Base-by-base conservation (phyloP, 441 rosid species). In the Rhodomyrtus psidioides region DNA sequence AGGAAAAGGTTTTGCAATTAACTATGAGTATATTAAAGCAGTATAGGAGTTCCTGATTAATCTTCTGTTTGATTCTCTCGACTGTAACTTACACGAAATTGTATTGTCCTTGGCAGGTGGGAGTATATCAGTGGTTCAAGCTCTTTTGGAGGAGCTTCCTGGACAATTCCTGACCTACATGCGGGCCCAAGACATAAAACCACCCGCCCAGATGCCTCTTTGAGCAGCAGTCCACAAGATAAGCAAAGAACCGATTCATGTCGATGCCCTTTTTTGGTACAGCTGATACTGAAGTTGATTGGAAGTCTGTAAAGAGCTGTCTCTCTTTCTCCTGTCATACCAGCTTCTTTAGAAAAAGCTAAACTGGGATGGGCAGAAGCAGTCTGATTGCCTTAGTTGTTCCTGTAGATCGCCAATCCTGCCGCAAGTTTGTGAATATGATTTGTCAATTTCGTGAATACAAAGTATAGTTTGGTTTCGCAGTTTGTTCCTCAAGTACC, bases 111-210 rank as follows among this genome's bases (percentile, higher is more conserved):
- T 85, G 34, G 84, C 93, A 95, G 96, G 95, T 86, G 96, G 97
- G 56, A 91, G 65, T 87, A 86, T 94, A 12, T 93, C 96, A 17
- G 91, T 91, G 28, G 96, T 94, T 55, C 96, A 96, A 82, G 92
- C 94, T 82, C 95, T 94, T 49, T 83, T 96, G 74, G 98, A 93
- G 90, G 98, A 94, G 91, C 91, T 95, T 84, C 99, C 99, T 8
- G 93, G 93, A 34, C 99, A 96, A 91, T 95, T 96, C 88, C 81
- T 96, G 90, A 88, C 88, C 14, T 95, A 94, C 89, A 88, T 93
- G 89, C 90, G 97, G 24, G n/a, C 86, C 53, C 89, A 96, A 88
- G 83, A 93, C 42, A 93, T 96, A 75, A 88, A 88, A 87, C 99
- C 98, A 19, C 83, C 4, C 16, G 12, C 42, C 84, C 28, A 24